A percentile compares a stretch with the other conserved stretches of the same genome.
Conservation (phyloP, 306 rosid genomes). For the Fagus crenata region DNA sequence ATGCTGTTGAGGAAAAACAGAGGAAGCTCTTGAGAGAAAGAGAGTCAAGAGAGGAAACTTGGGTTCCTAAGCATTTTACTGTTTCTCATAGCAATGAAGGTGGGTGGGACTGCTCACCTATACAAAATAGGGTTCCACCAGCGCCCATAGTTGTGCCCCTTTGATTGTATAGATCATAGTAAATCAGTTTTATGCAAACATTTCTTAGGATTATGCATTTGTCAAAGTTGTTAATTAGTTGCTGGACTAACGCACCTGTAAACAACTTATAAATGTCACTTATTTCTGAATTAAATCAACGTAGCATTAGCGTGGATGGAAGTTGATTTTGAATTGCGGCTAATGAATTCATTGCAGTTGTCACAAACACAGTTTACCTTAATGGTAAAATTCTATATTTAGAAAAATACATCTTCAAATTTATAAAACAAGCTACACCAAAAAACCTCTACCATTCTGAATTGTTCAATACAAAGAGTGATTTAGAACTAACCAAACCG, state of each 20-base stretch:
- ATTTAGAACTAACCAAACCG: too few relatives aligned
- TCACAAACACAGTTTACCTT: not conserved
- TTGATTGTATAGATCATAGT: slow-evolving; percentile 9
- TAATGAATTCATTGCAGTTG: not conserved
- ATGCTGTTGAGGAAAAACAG: slow-evolving; percentile 65
- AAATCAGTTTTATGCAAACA: slow-evolving; percentile 17
- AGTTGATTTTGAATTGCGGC: not conserved
- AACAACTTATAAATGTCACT: not conserved
- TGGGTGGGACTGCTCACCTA: not conserved
- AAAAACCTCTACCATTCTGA: too few relatives aligned
- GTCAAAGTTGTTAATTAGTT: slow-evolving; percentile 11
- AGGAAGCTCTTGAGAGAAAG: slow-evolving; percentile 54
- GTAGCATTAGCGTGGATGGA: too few relatives aligned
- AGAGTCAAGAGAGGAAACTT: slow-evolving; percentile 54
- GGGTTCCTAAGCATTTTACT: slow-evolving; percentile 74
- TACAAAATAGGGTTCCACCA: slow-evolving; percentile 49
- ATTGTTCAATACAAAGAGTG: too few relatives aligned
- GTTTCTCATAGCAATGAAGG: slow-evolving; percentile 38
- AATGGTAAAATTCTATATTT: too few relatives aligned
- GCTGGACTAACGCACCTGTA: slow-evolving; percentile 13
- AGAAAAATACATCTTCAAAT: too few relatives aligned
- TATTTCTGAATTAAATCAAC: too few relatives aligned
- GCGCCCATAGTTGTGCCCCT: slow-evolving; percentile 58
- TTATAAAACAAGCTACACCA: too few relatives aligned
- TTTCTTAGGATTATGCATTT: not conserved